phyloP scores from a whole-genome alignment of 495 filamentous ascomycete genomes.

The Penicillium soppii region DNA sequence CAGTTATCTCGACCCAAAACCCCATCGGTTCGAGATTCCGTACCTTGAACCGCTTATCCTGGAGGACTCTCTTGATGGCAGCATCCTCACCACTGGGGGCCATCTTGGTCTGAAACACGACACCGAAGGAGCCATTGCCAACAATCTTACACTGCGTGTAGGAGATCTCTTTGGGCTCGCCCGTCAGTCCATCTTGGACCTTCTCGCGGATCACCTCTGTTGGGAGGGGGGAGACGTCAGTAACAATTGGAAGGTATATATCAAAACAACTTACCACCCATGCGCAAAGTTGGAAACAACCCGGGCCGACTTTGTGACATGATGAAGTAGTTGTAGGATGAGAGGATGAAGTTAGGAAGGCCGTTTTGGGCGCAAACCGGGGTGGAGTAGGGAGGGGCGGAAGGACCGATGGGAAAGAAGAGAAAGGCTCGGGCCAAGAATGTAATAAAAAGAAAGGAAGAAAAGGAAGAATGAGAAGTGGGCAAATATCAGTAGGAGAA shows the following conservation, averaged over 20 bases:
- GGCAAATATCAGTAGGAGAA: constrained; percentile 7
- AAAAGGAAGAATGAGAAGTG: constrained; percentile 12
- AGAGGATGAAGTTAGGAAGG: constrained; percentile 24
- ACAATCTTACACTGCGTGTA: constrained; percentile 99
- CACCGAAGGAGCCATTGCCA: constrained; percentile 98
- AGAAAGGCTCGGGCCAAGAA: constrained; percentile 29
- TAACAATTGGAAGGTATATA: constrained; percentile 6
- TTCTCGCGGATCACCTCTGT: constrained; percentile 97
- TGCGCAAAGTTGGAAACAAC: constrained; percentile 73
- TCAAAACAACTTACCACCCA: constrained; percentile 66
- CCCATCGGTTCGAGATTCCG: not conserved
- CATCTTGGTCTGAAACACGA: constrained; percentile 98
- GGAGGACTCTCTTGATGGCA: constrained; percentile 96
- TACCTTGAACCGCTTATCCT: constrained; percentile 99
- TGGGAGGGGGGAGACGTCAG: constrained; percentile 10
- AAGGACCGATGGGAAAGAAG: constrained; percentile 28
- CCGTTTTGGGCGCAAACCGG: constrained; percentile 26
- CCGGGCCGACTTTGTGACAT: constrained; percentile 77
- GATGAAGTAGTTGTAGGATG: constrained; percentile 27
- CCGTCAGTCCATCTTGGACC: constrained; percentile 96
- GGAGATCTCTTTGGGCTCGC: constrained; percentile 92
- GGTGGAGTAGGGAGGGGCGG: constrained; percentile 24
- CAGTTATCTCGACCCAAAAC: not conserved
- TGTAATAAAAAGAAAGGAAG: constrained; percentile 3
- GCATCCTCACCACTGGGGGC: constrained; percentile 96